phyloP scores from a whole-genome alignment of 306 rosid species.

The Pachyrhizus erosus region DNA sequence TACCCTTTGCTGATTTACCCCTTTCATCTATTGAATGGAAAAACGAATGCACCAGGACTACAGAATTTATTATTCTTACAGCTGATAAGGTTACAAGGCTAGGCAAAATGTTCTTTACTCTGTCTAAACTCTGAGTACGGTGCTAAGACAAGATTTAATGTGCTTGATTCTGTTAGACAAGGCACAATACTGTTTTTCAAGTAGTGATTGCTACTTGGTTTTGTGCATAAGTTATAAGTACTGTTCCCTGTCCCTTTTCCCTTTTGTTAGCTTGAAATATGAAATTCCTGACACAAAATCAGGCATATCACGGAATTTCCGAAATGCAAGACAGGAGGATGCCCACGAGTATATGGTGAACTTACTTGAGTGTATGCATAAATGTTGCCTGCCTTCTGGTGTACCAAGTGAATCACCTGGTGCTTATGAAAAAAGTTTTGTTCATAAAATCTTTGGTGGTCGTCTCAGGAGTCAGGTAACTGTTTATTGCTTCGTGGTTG shows the following conservation, averaged over 20 bases:
- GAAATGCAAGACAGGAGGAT: constrained; percentile 92
- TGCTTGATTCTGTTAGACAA: background rate
- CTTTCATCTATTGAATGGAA: background rate
- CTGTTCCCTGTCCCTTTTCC: background rate
- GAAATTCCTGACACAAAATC: constrained; percentile 60
- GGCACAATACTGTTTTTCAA: background rate
- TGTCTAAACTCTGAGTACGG: background rate
- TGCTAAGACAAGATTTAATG: background rate
- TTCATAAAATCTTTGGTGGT: constrained; percentile 96
- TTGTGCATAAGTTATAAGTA: background rate
- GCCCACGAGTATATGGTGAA: constrained; percentile 99
- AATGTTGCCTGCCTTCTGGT: constrained; percentile 94
- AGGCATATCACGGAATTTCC: constrained; percentile 94
- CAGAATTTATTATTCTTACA: background rate
- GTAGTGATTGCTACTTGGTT: background rate
- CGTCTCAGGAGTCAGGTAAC: constrained; percentile 92
- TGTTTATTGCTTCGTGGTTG: constrained; percentile 16
- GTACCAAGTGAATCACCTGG: constrained; percentile 91
- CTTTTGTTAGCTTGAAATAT: constrained; percentile 33
- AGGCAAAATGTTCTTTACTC: background rate
- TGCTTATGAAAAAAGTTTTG: constrained; percentile 97
- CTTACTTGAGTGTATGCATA: constrained; percentile 97
- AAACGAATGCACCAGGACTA: background rate
- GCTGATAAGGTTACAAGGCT: background rate
- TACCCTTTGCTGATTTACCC: background rate